phyloP scores from a whole-genome alignment of 805 yeast genomes.

The Blastobotrys peoriensis region DNA sequence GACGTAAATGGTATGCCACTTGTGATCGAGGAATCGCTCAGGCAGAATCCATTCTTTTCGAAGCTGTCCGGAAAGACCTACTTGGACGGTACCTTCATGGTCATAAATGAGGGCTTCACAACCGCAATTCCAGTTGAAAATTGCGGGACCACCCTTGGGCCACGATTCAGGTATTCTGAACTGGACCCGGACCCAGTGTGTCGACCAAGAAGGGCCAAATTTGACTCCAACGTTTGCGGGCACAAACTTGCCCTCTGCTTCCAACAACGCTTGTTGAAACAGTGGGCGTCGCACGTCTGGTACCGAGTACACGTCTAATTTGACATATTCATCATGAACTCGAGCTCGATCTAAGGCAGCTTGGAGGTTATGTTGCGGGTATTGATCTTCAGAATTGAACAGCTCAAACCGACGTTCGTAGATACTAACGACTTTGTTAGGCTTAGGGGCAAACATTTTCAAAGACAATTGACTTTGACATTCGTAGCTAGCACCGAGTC shows the following conservation, averaged over 20 bases:
- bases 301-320: constrained; percentile 62
- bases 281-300: constrained; percentile 61
- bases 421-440: constrained; percentile 71
- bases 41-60: constrained; percentile 72
- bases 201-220: constrained; percentile 93
- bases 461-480: too few species aligned
- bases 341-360: constrained; percentile 27
- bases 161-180: constrained; percentile 51
- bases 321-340: constrained; percentile 36
- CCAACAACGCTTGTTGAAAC: constrained; percentile 39
- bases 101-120: constrained; percentile 82
- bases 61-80: constrained; percentile 79
- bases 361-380: constrained; percentile 65
- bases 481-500: too few species aligned
- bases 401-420: constrained; percentile 67
- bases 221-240: constrained; percentile 49
- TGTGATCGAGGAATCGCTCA: constrained; percentile 39
- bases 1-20: constrained; percentile 60
- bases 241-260: constrained; percentile 42
- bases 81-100: constrained; percentile 60
- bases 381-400: constrained; percentile 75
- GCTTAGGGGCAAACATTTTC: constrained; percentile 57
- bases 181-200: constrained; percentile 80
- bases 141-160: constrained; percentile 43
- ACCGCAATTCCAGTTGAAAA: constrained; percentile 76